These are phyloP conservation scores for Malus domestica DNA, from an alignment of 306 rosid species.

Conservation along the genomic window DNA sequence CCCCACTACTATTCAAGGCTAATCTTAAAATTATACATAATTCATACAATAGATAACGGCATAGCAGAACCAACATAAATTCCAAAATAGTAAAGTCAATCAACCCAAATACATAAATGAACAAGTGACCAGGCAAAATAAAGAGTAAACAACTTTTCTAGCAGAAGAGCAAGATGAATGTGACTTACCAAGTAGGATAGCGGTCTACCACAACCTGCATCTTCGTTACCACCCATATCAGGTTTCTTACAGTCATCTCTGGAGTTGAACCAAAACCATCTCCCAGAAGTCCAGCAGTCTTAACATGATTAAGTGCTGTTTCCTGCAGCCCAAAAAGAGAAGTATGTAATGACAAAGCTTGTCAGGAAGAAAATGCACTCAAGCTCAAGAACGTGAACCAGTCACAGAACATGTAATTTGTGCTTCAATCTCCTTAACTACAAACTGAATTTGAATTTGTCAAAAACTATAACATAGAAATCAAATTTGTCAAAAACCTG, in stretches of 20 bases:
- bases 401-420: background rate
- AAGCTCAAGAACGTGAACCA: background rate
- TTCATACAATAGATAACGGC: background rate
- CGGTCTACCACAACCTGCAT: constrained; percentile 97
- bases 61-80: background rate
- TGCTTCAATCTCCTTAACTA: background rate
- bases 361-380: background rate
- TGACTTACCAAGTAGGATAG: constrained; percentile 90
- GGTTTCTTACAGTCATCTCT: constrained; percentile 86
- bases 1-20: background rate
- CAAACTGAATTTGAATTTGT: background rate
- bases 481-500: constrained; percentile 42
- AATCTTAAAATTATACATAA: background rate
- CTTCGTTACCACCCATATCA: constrained; percentile 95
- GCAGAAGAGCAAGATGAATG: background rate
- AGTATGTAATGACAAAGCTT: background rate
- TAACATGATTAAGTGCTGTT: constrained; percentile 97
- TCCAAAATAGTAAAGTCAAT: background rate
- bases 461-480: background rate
- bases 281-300: constrained; percentile 82
- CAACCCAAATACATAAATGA: background rate
- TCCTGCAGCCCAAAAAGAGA: constrained; percentile 44
- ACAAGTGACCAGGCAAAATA: constrained; percentile 4
- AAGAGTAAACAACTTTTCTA: background rate
- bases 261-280: constrained; percentile 98